A percentile compares a stretch with the other conserved stretches of the same genome.
Evolutionary conservation across 2,329 filamentous ascomycete genomes (phyloP).

Genomic region (Apiospora rasikravindrae): DNA sequence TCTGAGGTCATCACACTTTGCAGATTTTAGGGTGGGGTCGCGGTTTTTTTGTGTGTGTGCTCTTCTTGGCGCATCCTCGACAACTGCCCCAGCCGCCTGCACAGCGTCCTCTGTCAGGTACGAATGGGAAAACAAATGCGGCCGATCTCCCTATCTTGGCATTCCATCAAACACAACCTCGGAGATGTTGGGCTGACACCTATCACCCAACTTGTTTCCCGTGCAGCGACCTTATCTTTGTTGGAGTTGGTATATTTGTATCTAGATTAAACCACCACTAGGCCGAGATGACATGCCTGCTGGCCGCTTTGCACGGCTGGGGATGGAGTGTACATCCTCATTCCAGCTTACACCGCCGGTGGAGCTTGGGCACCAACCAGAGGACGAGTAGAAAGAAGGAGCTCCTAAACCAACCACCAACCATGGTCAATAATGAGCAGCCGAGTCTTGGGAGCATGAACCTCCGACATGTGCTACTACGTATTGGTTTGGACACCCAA

Average conservation of each 20-base stretch:
- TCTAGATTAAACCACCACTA: slow-evolving; percentile 6
- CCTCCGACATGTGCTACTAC: not conserved
- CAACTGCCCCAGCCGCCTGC: not conserved
- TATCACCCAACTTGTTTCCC: not conserved
- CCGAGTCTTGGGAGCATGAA: not conserved
- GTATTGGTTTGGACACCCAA: not conserved
- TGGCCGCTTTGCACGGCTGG: not conserved
- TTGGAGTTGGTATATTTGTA: not conserved
- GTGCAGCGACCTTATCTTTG: not conserved
- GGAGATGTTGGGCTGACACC: not conserved
- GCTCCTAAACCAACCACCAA: not conserved
- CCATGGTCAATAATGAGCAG: not conserved
- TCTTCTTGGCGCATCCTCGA: not conserved
- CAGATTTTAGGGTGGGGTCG: slow-evolving; percentile 9
- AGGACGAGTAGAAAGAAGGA: not conserved
- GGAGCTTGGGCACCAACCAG: slow-evolving; percentile 16
- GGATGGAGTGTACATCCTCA: not conserved
- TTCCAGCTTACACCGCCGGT: not conserved
- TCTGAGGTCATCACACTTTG: not conserved
- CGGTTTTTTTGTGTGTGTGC: not conserved
- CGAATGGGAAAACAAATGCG: not conserved
- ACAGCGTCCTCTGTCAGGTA: not conserved
- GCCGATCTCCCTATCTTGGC: not conserved
- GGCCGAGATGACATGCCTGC: not conserved
- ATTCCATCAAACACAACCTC: not conserved